phyloP scores from a whole-genome alignment of 2,329 filamentous ascomycete species.

The Neurospora crassa region DNA sequence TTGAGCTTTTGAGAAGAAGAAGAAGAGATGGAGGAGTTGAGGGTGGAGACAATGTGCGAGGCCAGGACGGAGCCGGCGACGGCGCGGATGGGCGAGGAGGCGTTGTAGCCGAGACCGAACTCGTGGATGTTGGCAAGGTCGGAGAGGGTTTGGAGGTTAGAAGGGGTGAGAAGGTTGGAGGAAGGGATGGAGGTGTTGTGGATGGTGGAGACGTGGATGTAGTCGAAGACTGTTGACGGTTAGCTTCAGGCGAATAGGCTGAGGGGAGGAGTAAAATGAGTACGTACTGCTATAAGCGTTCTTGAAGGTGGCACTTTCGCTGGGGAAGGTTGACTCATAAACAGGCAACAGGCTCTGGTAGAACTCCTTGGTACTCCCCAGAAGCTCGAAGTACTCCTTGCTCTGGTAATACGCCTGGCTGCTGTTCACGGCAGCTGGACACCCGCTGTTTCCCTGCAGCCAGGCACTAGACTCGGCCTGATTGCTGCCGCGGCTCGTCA shows the following conservation, averaged over 20 bases:
- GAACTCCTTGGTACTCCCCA: conserved; percentile 48
- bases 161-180: conserved; percentile 46
- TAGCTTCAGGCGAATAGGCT: conserved; percentile 1
- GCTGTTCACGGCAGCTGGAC: conserved; percentile 43
- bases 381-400: conserved; percentile 32
- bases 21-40: conserved; percentile 39
- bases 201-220: conserved; percentile 49
- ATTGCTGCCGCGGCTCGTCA: conserved; percentile 34
- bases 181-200: conserved; percentile 53
- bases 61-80: conserved; percentile 49
- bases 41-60: conserved; percentile 41
- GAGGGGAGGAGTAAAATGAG: not conserved
- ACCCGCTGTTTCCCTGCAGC: conserved; percentile 50
- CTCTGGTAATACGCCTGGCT: conserved; percentile 46
- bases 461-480: conserved; percentile 48
- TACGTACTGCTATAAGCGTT: conserved; percentile 52
- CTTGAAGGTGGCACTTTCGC: conserved; percentile 40
- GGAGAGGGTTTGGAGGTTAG: conserved; percentile 52
- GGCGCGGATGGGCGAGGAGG: conserved; percentile 54
- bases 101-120: conserved; percentile 75
- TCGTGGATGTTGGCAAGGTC: conserved; percentile 73
- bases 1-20: conserved; percentile 31
- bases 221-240: conserved; percentile 41
- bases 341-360: conserved; percentile 45
- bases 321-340: conserved; percentile 41